phyloP scores from a whole-genome alignment of 73 alveolate species.

The Paraurostyla sp. region DNA sequence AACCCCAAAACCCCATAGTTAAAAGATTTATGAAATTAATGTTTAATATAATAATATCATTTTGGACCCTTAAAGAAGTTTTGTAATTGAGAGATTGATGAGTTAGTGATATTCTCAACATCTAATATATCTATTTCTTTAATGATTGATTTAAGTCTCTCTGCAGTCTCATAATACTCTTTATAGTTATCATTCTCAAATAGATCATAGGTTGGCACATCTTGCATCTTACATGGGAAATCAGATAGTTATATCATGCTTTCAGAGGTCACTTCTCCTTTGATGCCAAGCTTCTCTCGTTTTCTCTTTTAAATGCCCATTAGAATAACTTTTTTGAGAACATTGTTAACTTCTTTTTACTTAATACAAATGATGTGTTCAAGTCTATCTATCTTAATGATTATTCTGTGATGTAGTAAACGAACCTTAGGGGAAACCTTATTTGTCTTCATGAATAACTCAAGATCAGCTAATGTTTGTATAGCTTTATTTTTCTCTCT shows the following conservation, averaged over 20 bases:
- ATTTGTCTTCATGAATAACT: not conserved
- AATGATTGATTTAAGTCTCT: not conserved
- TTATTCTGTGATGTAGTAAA: not conserved
- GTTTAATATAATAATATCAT: too few relatives aligned
- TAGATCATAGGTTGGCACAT: not conserved
- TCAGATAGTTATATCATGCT: not conserved
- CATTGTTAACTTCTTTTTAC: not conserved
- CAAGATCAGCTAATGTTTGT: not conserved
- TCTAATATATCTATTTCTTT: not conserved
- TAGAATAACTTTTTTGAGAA: not conserved
- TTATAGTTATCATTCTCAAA: slow-evolving; percentile 1
- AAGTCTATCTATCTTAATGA: not conserved
- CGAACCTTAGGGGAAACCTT: not conserved
- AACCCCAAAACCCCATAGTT: too few relatives aligned
- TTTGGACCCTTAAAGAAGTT: not conserved
- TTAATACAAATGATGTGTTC: not conserved
- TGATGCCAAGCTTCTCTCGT: not conserved
- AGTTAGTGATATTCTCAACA: not conserved
- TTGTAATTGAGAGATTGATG: not conserved
- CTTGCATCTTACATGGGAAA: slow-evolving; percentile 5
- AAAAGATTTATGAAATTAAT: too few relatives aligned
- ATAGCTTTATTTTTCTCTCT: not conserved
- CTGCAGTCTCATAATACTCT: not conserved
- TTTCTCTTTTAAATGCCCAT: not conserved
- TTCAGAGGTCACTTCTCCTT: not conserved